Evolutionary conservation across 371 early-diverging fungal species (phyloP), one percentile per base, ranked within the genome.

Genomic region (Cokeromyces recurvatus): DNA sequence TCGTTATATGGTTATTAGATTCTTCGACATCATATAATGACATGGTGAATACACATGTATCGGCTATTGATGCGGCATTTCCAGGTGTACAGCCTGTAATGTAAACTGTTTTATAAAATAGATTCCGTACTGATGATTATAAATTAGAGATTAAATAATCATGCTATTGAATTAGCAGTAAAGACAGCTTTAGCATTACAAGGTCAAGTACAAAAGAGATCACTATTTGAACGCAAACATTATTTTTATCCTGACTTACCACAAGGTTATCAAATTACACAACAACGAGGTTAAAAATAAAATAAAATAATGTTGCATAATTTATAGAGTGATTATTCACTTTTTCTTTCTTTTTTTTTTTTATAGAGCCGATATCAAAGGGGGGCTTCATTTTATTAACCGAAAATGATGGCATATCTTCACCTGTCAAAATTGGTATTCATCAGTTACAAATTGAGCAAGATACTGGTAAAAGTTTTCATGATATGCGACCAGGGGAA

Each of bases 191-290:
- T 93, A 15, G 87, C 88, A 0, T 56, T 95, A 29, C 68, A 79
- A 8, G 77, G 86, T 1, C 64, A 72, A 12, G 76, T 94, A 22
- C 84, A 90, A 46, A 51, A 38, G 4, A 40, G 46, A 27, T 90
- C 89, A 2, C 66, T 76, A 2, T 95, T 95, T 59, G 95, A 95
- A 45, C 82, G 96, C 35, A 94, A 95, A 55, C 96, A 95, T 62
- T 95, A 95, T 57, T 92, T 90, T 60, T 95, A 95, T 60, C 85
- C 85, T 4, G 96, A 95, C 66, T 72, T 92, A 45, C 93, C 94
- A 11, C 85, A 81, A 48, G 95, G 96, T 7, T 95, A 91, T 60
- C 96, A 95, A 66, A 92, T 95, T 41, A 95, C 96, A 14, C 96
- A 95, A 50, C 83, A 90, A 41, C 70, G 78, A 60, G 80, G 85